Conservation (phyloP, 225 moss, liverwort and hornwort genomes). For the Sphagnum contortum region DNA sequence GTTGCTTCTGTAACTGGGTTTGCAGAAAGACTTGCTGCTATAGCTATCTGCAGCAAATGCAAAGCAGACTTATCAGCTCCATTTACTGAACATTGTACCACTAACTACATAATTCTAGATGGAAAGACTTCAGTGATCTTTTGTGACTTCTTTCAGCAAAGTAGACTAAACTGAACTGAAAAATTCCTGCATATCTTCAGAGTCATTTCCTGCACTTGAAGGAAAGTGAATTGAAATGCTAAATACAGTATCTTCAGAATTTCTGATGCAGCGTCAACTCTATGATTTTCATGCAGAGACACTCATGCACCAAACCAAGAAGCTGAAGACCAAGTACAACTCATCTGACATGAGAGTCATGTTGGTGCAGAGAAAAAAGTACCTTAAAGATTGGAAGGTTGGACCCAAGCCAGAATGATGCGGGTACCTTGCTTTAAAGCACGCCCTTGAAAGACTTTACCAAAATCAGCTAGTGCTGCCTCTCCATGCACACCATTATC, state of each 20-base stretch:
- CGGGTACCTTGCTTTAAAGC: constrained; percentile 37
- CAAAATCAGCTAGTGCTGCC: constrained; percentile 36
- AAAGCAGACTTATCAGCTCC: too few species aligned
- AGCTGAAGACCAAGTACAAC: too few species aligned
- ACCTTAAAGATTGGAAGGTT: constrained; percentile 47
- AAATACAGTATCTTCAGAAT: too few species aligned
- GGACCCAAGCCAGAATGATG: constrained; percentile 53
- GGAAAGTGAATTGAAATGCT: too few species aligned
- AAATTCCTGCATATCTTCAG: neutral
- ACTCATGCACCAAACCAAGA: too few species aligned
- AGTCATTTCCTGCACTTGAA: neutral
- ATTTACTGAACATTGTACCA: too few species aligned
- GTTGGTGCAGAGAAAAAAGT: neutral
- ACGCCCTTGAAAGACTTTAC: constrained; percentile 35
- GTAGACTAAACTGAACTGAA: neutral
- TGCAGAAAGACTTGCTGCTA: constrained; percentile 15
- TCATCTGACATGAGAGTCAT: too few species aligned
- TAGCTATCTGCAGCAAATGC: constrained; percentile 17
- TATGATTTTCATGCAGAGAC: too few species aligned
- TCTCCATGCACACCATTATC: constrained; percentile 38
- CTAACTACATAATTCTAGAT: too few species aligned
- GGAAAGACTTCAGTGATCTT: too few species aligned
- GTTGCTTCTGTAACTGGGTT: constrained; percentile 25
- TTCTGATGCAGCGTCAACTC: too few species aligned
- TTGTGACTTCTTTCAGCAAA: too few species aligned